Percentiles rank a stretch among this genome's conserved stretches.
Conservation (phyloP, 768 basidiomycete genomes). For the Hygrophoropsis aurantiaca region DNA sequence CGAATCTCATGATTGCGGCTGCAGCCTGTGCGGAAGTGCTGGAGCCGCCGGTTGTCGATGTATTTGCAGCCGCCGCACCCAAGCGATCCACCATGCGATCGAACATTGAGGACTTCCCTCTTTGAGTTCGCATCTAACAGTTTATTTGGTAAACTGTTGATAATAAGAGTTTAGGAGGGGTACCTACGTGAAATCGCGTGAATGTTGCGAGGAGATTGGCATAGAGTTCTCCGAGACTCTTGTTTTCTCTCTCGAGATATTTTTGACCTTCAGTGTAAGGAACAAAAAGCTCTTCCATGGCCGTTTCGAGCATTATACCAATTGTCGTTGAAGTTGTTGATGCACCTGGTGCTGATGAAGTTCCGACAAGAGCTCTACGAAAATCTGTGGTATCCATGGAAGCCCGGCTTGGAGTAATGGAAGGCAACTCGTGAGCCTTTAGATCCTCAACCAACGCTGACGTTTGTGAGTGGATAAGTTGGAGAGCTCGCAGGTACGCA, state of each 20-base stretch:
- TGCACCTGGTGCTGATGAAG: conserved; percentile 39
- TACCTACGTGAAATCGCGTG: conserved; percentile 84
- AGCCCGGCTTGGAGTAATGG: conserved; percentile 56
- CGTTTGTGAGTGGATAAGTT: conserved; percentile 81
- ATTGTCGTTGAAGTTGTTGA: conserved; percentile 54
- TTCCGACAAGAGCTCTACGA: conserved; percentile 48
- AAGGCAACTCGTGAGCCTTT: conserved; percentile 84
- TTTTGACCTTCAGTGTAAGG: conserved; percentile 90
- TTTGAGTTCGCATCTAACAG: conserved; percentile 56
- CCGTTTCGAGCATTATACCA: conserved; percentile 87
- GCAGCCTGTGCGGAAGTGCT: conserved; percentile 83
- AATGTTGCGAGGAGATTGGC: conserved; percentile 69
- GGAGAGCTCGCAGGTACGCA: conserved; percentile 86
- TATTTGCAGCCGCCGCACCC: conserved; percentile 70
- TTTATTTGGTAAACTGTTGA: conserved; percentile 6
- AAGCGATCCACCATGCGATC: conserved; percentile 90
- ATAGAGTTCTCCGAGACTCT: conserved; percentile 79
- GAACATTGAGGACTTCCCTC: conserved; percentile 76
- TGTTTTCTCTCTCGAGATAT: conserved; percentile 90
- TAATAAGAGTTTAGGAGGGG: background rate
- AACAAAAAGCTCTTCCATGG: conserved; percentile 94
- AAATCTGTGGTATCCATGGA: conserved; percentile 65
- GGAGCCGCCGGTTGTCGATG: conserved; percentile 55
- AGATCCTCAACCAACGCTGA: conserved; percentile 85
- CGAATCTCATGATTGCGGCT: conserved; percentile 86